Percentiles rank a stretch among this genome's conserved stretches.
Evolutionary conservation across 2,329 filamentous ascomycete genomes (phyloP).

Genomic region (Aspergillus pseudoterreus): DNA sequence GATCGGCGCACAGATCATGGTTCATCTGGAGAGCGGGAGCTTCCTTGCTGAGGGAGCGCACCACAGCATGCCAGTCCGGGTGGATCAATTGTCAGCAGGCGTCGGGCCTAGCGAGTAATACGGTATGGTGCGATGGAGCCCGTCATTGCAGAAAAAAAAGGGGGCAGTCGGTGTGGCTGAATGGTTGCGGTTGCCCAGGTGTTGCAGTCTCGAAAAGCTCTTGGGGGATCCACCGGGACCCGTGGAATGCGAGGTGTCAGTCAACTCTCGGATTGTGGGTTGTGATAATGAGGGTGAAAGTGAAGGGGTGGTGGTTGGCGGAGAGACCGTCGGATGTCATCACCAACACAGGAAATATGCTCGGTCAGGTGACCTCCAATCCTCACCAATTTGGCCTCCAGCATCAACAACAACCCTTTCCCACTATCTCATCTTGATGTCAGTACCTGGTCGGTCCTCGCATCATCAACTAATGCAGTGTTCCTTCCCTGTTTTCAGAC

Average conservation of each 20-base stretch:
- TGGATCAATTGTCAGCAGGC: constrained; percentile 11
- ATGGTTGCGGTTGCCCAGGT: neutral
- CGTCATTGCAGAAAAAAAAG: too few species aligned
- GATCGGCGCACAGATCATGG: constrained; percentile 23
- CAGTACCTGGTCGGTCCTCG: too few species aligned
- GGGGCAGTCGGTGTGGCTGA: neutral
- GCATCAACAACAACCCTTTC: too few species aligned
- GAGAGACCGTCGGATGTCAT: too few species aligned
- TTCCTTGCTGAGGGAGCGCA: constrained; percentile 8
- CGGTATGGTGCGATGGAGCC: neutral
- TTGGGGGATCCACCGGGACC: neutral
- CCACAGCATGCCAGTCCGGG: constrained; percentile 8
- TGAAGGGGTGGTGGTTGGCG: neutral
- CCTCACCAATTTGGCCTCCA: too few species aligned
- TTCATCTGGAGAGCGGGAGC: constrained; percentile 12
- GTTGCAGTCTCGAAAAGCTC: neutral
- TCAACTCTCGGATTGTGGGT: neutral
- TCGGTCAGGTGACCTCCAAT: too few species aligned
- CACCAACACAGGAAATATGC: too few species aligned
- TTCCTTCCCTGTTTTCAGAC: too few species aligned
- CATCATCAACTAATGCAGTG: too few species aligned
- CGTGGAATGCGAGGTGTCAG: neutral
- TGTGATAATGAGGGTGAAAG: neutral
- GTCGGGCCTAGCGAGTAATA: neutral
- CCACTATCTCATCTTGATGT: too few species aligned